These are phyloP conservation scores for Suillus fuscotomentosus DNA, from an alignment of 768 basidiomycete genomes.

Conservation along the genomic window DNA sequence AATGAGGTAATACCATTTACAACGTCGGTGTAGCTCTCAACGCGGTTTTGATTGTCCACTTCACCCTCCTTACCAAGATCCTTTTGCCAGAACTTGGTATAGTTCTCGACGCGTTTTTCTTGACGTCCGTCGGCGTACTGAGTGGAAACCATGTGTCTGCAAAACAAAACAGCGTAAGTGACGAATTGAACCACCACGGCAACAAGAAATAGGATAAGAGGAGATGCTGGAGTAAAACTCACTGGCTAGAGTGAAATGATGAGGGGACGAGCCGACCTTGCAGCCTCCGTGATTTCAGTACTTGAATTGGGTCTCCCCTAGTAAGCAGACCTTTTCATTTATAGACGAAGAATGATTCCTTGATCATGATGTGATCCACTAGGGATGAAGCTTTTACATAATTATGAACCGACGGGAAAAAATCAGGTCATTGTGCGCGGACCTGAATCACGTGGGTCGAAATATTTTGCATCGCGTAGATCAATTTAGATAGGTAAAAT, in stretches of 20 bases:
- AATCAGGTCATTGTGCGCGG: neutral
- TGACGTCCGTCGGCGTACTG: slow-evolving; percentile 57
- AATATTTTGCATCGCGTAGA: neutral
- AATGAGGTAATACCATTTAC: slow-evolving; percentile 67
- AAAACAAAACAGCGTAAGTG: neutral
- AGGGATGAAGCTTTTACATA: neutral
- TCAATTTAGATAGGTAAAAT: neutral
- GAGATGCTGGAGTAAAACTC: neutral
- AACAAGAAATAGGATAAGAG: neutral
- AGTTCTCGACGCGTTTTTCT: slow-evolving; percentile 71
- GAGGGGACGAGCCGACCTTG: neutral
- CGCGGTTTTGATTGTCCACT: slow-evolving; percentile 65
- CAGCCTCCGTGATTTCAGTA: neutral
- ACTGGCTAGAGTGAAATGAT: neutral
- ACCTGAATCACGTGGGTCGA: neutral
- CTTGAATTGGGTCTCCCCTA: neutral
- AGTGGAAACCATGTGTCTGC: slow-evolving; percentile 10
- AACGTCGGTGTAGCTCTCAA: slow-evolving; percentile 86
- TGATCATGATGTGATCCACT: neutral
- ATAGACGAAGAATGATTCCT: neutral
- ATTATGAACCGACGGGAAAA: neutral
- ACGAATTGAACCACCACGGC: neutral
- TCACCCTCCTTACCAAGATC: slow-evolving; percentile 68
- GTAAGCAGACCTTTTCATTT: neutral
- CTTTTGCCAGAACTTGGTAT: slow-evolving; percentile 91